Percentiles rank a stretch among this genome's conserved stretches.
Conservation (phyloP, 139 green algal genomes). For the Chloropicon primus region DNA sequence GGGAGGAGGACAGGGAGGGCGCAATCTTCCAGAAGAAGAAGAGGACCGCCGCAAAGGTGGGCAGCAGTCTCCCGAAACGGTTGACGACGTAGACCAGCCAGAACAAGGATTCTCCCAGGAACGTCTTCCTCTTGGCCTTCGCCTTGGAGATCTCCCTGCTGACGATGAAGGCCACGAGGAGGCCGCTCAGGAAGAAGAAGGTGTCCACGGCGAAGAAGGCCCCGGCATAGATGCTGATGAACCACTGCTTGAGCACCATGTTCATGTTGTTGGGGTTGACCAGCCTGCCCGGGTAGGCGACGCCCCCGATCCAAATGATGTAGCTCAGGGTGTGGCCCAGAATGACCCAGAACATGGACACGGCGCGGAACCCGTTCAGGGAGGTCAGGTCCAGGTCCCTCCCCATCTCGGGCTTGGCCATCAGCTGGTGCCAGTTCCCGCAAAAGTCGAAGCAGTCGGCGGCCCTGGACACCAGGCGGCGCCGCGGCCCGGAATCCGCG, state of each 20-base stretch:
- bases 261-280: background rate
- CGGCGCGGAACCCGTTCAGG: background rate
- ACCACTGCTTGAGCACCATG: background rate
- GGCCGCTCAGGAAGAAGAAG: background rate
- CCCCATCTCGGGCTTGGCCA: background rate
- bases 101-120: background rate
- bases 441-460: background rate
- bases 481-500: background rate
- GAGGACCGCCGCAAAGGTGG: background rate
- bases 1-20: background rate
- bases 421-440: background rate
- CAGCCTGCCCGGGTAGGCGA: background rate
- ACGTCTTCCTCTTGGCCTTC: background rate
- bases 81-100: background rate
- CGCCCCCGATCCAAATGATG: background rate
- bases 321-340: background rate
- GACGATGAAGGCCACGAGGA: background rate
- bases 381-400: background rate
- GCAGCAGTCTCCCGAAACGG: background rate
- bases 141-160: background rate
- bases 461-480: no score
- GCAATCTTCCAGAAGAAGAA: background rate
- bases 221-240: background rate
- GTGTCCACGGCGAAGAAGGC: background rate
- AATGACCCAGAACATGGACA: background rate